Percentiles rank a stretch among this genome's conserved stretches.
These are phyloP conservation scores for Galerina marginata DNA, from an alignment of 768 basidiomycete species.

Conservation along the genomic window DNA sequence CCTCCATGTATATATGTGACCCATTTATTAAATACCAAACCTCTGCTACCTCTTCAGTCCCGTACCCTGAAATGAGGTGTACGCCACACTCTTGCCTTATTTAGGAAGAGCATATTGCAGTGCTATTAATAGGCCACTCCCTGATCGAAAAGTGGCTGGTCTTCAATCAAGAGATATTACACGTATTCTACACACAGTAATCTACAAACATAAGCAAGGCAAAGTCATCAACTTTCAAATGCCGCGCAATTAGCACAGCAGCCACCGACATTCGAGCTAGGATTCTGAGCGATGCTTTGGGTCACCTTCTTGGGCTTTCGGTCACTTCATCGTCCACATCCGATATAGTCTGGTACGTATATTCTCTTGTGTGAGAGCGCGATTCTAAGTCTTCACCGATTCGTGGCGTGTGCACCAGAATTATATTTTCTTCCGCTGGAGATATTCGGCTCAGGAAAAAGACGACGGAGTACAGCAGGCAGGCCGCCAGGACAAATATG, in stretches of 20 bases:
- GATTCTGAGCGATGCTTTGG: neutral
- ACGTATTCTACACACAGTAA: neutral
- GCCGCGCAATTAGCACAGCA: too few species aligned
- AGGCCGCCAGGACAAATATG: conserved; percentile 66
- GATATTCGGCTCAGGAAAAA: conserved; percentile 46
- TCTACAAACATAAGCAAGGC: too few species aligned
- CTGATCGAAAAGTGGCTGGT: too few species aligned
- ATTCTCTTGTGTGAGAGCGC: conserved; percentile 12
- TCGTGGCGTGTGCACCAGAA: conserved; percentile 11
- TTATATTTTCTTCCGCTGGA: conserved; percentile 31
- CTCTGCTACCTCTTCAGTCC: too few species aligned
- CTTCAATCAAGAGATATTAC: neutral
- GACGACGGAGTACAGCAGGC: conserved; percentile 57
- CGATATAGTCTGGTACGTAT: conserved; percentile 18
- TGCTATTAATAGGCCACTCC: too few species aligned
- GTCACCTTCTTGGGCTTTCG: conserved; percentile 7
- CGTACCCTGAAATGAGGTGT: too few species aligned
- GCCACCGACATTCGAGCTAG: too few species aligned
- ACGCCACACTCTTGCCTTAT: too few species aligned
- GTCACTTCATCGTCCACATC: conserved; percentile 8
- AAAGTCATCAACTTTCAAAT: too few species aligned
- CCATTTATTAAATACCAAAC: too few species aligned
- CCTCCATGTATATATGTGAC: too few species aligned
- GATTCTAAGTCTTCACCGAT: conserved; percentile 11
- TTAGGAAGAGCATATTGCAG: too few species aligned